phyloP scores from a whole-genome alignment of 2,329 filamentous ascomycete species.

The Aspergillus bombycis region DNA sequence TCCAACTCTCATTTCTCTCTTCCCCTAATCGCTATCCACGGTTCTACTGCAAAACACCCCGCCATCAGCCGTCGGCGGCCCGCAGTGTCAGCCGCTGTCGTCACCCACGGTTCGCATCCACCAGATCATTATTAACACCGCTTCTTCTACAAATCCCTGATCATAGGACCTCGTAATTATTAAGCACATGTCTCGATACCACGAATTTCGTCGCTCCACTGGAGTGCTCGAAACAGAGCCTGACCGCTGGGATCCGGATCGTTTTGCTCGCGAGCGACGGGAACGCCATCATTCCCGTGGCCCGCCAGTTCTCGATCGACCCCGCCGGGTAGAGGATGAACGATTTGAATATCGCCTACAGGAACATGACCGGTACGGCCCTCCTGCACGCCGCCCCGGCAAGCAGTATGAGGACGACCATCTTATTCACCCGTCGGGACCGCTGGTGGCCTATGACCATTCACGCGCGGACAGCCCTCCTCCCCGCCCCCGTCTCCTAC shows the following conservation, averaged over 20 bases:
- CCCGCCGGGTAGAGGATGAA: constrained; percentile 42
- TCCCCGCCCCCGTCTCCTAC: constrained; percentile 68
- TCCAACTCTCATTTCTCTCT: neutral
- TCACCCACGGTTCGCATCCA: constrained; percentile 39
- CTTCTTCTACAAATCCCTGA: constrained; percentile 4
- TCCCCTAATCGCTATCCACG: constrained; percentile 15
- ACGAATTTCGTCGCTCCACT: constrained; percentile 41
- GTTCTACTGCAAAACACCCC: constrained; percentile 19
- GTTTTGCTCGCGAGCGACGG: constrained; percentile 48
- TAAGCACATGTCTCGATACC: constrained; percentile 40
- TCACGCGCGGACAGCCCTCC: constrained; percentile 59
- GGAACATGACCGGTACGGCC: constrained; percentile 47
- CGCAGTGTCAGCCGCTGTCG: constrained; percentile 39
- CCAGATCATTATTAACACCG: constrained; percentile 9
- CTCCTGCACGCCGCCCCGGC: constrained; percentile 43
- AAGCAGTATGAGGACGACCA: constrained; percentile 47
- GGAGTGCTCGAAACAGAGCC: constrained; percentile 32
- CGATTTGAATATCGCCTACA: constrained; percentile 46
- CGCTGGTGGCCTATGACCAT: constrained; percentile 61
- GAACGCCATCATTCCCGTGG: constrained; percentile 42
- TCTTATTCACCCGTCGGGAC: constrained; percentile 49
- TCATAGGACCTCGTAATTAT: neutral
- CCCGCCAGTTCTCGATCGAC: constrained; percentile 39
- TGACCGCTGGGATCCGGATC: constrained; percentile 44
- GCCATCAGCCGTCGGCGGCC: constrained; percentile 29